Conservation (phyloP, 2,329 filamentous ascomycete genomes). For the Calonectria pauciramosa region DNA sequence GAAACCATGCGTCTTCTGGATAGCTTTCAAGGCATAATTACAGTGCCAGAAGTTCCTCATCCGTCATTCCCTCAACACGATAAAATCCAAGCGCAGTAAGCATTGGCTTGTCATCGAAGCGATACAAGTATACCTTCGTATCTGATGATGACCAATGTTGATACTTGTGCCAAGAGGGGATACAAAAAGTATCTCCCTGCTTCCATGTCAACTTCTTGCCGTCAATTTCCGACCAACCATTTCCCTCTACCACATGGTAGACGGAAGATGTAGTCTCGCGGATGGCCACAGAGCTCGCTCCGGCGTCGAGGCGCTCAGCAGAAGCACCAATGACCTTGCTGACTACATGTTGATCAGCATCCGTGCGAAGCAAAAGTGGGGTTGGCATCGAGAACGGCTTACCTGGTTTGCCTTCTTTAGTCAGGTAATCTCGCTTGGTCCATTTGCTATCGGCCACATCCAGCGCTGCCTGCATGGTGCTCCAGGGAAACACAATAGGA, state of each 20-base stretch:
- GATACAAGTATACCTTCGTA: constrained; percentile 62
- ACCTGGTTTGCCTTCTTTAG: constrained; percentile 49
- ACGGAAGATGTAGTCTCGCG: constrained; percentile 66
- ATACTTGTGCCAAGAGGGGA: constrained; percentile 66
- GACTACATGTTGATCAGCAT: constrained; percentile 1
- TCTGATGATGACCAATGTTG: constrained; percentile 58
- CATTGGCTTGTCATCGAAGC: constrained; percentile 70
- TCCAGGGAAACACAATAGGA: constrained; percentile 64
- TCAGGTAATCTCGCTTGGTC: constrained; percentile 50
- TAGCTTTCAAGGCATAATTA: not conserved
- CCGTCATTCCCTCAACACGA: constrained; percentile 23
- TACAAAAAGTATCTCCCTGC: constrained; percentile 66
- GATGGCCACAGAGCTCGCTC: constrained; percentile 50
- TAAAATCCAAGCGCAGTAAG: constrained; percentile 64
- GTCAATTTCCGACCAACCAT: constrained; percentile 56
- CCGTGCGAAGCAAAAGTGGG: not conserved
- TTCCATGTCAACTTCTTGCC: constrained; percentile 58
- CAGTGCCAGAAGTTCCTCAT: not conserved
- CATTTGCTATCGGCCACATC: constrained; percentile 50
- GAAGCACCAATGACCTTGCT: constrained; percentile 60
- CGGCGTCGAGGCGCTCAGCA: constrained; percentile 59
- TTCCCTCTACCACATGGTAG: constrained; percentile 66
- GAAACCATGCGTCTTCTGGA: not conserved
- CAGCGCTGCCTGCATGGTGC: constrained; percentile 57
- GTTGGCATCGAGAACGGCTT: constrained; percentile 7